Evolutionary conservation across 2,329 filamentous ascomycete genomes (phyloP).

Genomic region (Neofusicoccum kwambonambiense): DNA sequence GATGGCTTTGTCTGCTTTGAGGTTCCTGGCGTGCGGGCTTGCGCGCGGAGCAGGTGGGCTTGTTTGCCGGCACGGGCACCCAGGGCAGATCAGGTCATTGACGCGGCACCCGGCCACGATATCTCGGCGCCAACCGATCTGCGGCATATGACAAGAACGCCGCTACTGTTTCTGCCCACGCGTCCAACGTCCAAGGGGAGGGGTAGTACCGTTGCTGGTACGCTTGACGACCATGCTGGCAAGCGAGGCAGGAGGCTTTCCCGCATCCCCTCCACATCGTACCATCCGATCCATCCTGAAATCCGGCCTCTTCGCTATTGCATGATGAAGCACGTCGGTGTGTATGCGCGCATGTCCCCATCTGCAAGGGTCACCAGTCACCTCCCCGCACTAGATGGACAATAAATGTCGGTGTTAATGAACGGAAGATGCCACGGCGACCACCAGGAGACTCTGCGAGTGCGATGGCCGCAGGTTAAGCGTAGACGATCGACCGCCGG

Average conservation of each 20-base stretch:
- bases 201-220: background rate
- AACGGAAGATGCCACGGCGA: background rate
- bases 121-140: slow-evolving; percentile 5
- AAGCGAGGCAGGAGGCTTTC: background rate
- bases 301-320: background rate
- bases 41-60: background rate
- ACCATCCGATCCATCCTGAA: background rate
- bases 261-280: background rate
- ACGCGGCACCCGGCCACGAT: background rate
- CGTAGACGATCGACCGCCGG: background rate
- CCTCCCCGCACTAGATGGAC: background rate
- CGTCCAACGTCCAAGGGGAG: background rate
- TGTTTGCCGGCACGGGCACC: background rate
- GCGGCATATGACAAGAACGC: background rate
- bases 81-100: background rate
- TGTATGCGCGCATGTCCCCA: background rate
- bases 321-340: background rate
- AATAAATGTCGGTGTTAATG: background rate
- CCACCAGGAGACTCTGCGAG: background rate
- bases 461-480: background rate
- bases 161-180: background rate
- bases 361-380: background rate
- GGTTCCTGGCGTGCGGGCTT: background rate
- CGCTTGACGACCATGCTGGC: background rate
- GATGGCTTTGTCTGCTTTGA: background rate